Evolutionary conservation across 2,329 filamentous ascomycete genomes (phyloP).

Genomic region (Sporothrix brunneoviolacea): DNA sequence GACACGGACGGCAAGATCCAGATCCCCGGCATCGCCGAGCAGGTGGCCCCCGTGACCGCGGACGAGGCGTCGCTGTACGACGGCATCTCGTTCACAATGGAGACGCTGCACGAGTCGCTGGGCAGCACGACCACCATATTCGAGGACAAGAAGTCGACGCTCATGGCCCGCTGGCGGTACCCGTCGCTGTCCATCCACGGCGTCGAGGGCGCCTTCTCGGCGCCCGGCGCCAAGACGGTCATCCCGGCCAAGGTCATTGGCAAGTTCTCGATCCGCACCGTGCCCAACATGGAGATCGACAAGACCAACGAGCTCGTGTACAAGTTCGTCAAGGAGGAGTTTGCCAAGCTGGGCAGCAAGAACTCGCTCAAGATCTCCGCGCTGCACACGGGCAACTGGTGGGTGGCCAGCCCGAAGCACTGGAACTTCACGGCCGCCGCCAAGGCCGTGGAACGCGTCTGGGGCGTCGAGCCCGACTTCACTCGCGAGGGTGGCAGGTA

Average conservation of each 20-base stretch:
- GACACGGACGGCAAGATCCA: conserved; percentile 87
- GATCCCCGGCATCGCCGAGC: conserved; percentile 88
- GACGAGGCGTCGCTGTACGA: conserved; percentile 87
- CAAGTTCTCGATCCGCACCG: conserved; percentile 97
- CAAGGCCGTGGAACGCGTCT: conserved; percentile 95
- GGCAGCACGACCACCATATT: conserved; percentile 84
- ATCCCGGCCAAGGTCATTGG: conserved; percentile 96
- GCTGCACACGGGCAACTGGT: conserved; percentile 95
- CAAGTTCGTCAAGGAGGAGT: conserved; percentile 76
- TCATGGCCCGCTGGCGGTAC: conserved; percentile 95
- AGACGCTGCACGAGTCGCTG: conserved; percentile 84
- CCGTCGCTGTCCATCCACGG: conserved; percentile 93
- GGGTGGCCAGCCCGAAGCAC: conserved; percentile 94
- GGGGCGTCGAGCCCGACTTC: conserved; percentile 87
- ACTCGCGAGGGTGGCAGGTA: conserved; percentile 96
- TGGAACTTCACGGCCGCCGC: conserved; percentile 96
- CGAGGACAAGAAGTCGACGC: conserved; percentile 79
- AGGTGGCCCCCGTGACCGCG: conserved; percentile 80
- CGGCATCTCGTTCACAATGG: conserved; percentile 90
- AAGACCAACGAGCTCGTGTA: conserved; percentile 80
- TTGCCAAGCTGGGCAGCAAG: conserved; percentile 83
- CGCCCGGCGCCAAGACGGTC: conserved; percentile 92
- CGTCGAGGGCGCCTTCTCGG: conserved; percentile 88
- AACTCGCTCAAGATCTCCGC: conserved; percentile 78
- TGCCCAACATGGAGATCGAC: conserved; percentile 93